Evolutionary conservation across 2,329 filamentous ascomycete species (phyloP).

Genomic region (Aspergillus calidoustus): DNA sequence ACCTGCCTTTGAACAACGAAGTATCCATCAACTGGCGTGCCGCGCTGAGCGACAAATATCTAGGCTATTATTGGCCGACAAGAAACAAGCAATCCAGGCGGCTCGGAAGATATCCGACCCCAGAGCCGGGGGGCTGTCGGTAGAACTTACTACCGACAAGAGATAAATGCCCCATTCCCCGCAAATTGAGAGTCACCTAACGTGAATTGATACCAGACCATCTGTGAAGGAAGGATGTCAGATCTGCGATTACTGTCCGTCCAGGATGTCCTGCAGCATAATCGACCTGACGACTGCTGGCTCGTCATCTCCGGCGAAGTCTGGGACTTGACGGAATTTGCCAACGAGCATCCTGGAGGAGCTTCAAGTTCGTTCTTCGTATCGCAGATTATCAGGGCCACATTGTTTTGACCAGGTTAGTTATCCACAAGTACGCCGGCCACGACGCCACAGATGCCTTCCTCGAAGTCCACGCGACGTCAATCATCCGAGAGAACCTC

Average conservation of each 20-base stretch:
- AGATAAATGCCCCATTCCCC: background rate
- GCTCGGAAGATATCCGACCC: background rate
- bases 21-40: too few relatives aligned
- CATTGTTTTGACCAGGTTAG: slow-evolving; percentile 54
- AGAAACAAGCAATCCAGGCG: background rate
- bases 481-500: slow-evolving; percentile 34
- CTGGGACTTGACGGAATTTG: slow-evolving; percentile 66
- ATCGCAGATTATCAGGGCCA: background rate
- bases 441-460: slow-evolving; percentile 60
- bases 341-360: slow-evolving; percentile 60
- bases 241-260: background rate
- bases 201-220: too few relatives aligned
- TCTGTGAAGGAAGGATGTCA: background rate
- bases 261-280: slow-evolving; percentile 33
- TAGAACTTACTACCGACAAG: background rate
- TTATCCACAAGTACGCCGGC: slow-evolving; percentile 71
- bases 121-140: background rate
- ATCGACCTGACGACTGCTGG: slow-evolving; percentile 54
- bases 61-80: background rate
- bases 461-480: slow-evolving; percentile 54
- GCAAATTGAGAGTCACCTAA: background rate
- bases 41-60: background rate
- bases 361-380: slow-evolving; percentile 37
- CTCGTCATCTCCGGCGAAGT: slow-evolving; percentile 67
- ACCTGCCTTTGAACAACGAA: too few relatives aligned